These are phyloP conservation scores for Emiliania huxleyi DNA, from an alignment of 78 protist species.

Conservation along the genomic window DNA sequence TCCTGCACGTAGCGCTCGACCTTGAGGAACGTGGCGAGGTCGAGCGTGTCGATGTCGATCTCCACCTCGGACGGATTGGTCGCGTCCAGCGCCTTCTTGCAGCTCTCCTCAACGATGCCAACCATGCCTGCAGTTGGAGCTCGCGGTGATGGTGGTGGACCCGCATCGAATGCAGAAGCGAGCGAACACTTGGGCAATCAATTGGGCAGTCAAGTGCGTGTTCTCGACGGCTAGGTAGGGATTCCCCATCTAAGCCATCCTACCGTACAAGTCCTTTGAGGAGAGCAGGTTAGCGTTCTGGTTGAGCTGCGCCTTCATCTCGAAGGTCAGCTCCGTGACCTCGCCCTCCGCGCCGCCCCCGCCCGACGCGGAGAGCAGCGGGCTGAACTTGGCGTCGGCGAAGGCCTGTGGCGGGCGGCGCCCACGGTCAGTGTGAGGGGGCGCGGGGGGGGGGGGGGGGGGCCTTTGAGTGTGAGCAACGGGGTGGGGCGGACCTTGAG, in stretches of 20 bases:
- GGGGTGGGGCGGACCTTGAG: background rate
- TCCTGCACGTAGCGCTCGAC: background rate
- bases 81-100: background rate
- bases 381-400: background rate
- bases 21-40: background rate
- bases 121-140: too few species aligned
- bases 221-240: too few species aligned
- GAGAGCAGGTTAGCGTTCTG: background rate
- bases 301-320: background rate
- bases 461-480: too few species aligned
- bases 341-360: background rate
- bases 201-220: too few species aligned
- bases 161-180: too few species aligned
- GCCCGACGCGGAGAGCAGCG: background rate
- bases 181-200: too few species aligned
- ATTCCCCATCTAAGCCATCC: too few species aligned
- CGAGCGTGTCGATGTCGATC: background rate
- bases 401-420: background rate
- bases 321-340: background rate
- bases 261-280: slow-evolving; percentile 20
- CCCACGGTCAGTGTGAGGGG: too few species aligned
- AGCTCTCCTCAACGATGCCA: background rate
- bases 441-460: too few species aligned
- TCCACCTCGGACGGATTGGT: background rate
- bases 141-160: too few species aligned